Evolutionary conservation across 176 grass and related monocot species (phyloP), one percentile per base, ranked within the genome.

Genomic region (Zoysia pacifica): DNA sequence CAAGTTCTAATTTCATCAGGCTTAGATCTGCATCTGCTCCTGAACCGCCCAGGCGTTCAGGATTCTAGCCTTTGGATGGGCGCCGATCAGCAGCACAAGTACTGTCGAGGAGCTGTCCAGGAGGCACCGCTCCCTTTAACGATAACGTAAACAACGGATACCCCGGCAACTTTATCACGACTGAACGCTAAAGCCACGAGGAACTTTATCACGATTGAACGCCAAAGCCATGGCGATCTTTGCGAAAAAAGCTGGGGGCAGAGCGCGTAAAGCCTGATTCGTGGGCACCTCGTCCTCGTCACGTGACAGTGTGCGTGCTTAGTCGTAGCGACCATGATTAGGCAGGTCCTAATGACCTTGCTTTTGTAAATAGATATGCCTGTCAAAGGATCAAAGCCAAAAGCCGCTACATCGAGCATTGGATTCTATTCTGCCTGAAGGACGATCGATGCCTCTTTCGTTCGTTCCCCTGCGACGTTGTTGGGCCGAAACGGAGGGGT

Each of bases 61-160:
- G 12, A 53, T 35, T 43, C 37, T 51, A 60, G n/a, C 35, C 58
- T 69, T 36, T 68, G 64, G 36, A 18, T 36, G 8, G 6, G 13
- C 36, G 20, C 73, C 47, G 20, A 40, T 58, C 40, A 47, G 10
- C 11, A 75, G 40, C 76, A 69, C 28, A 28, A 28, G 62, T 60
- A 75, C 44, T 18, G 82, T 77, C 64, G n/a, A 84, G 76, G n/a
- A 84, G 76, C 46, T 49, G 70, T 70, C 50, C 12, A 67, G 83
- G 41, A 43, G 83, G 45, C 67, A 59, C 16, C 36, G 50, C 18
- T 1, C 37, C 51, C 42, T 86, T 68, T 5, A 61, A n/a, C 5
- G 73, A 77, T 82, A n/a, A 72, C 78, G 45, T 78, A 73, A 72
- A 78, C 78, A 86, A 62, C 45, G 78, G 12, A 13, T 64, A 16